Percentiles rank a stretch among this genome's conserved stretches.
Conservation (phyloP, 495 filamentous ascomycete species). For the Neurospora africana region DNA sequence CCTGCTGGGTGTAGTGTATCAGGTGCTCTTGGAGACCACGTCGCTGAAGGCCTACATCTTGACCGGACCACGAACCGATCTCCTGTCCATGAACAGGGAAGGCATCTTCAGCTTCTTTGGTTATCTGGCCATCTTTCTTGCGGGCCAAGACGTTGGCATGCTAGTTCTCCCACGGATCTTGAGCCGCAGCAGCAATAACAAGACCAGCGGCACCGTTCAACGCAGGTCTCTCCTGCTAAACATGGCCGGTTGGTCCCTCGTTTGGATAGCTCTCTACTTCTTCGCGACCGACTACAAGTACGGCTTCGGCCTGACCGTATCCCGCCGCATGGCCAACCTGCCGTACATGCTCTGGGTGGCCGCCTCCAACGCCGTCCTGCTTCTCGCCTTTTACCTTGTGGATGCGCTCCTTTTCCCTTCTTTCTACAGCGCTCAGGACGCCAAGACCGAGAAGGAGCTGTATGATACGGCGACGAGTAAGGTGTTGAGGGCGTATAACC, state of each 20-base stretch:
- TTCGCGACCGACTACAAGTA: conserved; percentile 55
- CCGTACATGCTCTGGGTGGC: conserved; percentile 88
- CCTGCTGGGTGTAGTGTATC: conserved; percentile 53
- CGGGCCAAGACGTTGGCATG: conserved; percentile 74
- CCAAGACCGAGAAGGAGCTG: conserved; percentile 44
- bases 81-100: conserved; percentile 84
- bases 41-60: conserved; percentile 74
- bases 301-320: conserved; percentile 64
- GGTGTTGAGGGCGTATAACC: conserved; percentile 73
- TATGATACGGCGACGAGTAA: conserved; percentile 60
- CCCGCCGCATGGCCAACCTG: conserved; percentile 82
- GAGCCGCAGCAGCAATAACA: conserved; percentile 21
- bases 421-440: conserved; percentile 45
- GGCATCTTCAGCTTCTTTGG: conserved; percentile 88
- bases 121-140: conserved; percentile 90
- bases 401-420: conserved; percentile 69
- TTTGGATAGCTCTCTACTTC: conserved; percentile 60
- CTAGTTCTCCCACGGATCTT: conserved; percentile 57
- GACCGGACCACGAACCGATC: conserved; percentile 61
- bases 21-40: conserved; percentile 65
- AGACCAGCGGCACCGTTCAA: conserved; percentile 16
- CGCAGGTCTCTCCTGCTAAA: conserved; percentile 47
- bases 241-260: conserved; percentile 46
- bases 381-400: conserved; percentile 64
- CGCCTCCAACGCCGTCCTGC: conserved; percentile 73